Evolutionary conservation across 805 yeast genomes (phyloP).

Genomic region (Tetrapisispora fleetii): DNA sequence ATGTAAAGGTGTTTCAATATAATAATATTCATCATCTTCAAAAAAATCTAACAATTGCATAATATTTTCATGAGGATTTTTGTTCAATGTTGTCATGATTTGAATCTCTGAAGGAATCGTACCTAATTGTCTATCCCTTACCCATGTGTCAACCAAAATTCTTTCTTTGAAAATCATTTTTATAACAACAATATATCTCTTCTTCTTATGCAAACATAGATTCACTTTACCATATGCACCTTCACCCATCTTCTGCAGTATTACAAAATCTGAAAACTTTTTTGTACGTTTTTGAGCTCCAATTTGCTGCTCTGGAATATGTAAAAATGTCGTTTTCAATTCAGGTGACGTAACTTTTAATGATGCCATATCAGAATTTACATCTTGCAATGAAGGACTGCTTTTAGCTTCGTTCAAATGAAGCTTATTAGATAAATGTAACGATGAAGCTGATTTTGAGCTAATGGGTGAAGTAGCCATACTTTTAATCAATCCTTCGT

Average conservation of each 20-base stretch:
- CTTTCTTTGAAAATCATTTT: constrained; percentile 88
- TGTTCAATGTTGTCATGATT: constrained; percentile 72
- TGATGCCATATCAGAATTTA: background rate
- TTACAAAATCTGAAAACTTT: constrained; percentile 57
- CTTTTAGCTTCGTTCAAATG: background rate
- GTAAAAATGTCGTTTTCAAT: constrained; percentile 10
- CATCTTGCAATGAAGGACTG: background rate
- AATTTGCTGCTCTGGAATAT: constrained; percentile 30
- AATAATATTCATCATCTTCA: constrained; percentile 83
- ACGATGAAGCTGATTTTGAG: constrained; percentile 3
- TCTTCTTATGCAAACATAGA: constrained; percentile 57
- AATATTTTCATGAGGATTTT: constrained; percentile 78
- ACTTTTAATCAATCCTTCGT: constrained; percentile 24
- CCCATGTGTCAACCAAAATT: constrained; percentile 96
- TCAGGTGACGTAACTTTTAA: background rate
- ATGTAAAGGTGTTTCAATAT: constrained; percentile 84
- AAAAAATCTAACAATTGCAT: constrained; percentile 81
- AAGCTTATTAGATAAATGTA: constrained; percentile 1
- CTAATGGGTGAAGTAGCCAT: constrained; percentile 16
- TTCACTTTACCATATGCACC: constrained; percentile 97
- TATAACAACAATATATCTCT: constrained; percentile 60
- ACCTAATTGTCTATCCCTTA: constrained; percentile 80
- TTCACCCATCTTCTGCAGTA: constrained; percentile 77
- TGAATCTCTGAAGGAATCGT: constrained; percentile 96
- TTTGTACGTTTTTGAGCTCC: constrained; percentile 67